phyloP scores from a whole-genome alignment of 495 filamentous ascomycete species.

The Glonium stellatum region DNA sequence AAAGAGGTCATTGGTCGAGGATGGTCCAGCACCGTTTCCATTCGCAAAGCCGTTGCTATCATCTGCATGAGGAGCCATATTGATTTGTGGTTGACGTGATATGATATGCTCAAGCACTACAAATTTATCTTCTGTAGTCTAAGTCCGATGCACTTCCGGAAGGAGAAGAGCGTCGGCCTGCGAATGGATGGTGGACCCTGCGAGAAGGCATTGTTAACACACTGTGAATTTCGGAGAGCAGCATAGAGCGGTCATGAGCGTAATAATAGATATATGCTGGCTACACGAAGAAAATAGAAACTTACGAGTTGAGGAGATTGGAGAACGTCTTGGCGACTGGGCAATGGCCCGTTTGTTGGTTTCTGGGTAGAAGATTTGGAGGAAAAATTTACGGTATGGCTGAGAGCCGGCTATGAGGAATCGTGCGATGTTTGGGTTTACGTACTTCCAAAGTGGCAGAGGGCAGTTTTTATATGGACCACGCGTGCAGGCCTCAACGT shows the following conservation, averaged over 20 bases:
- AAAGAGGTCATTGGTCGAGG: conserved; percentile 56
- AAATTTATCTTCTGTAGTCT: conserved; percentile 53
- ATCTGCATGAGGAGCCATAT: conserved; percentile 94
- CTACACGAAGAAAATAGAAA: conserved; percentile 7
- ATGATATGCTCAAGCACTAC: conserved; percentile 32
- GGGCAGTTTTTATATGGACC: conserved; percentile 12
- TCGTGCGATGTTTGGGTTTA: neutral
- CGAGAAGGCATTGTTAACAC: conserved; percentile 4
- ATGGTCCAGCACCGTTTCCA: conserved; percentile 51
- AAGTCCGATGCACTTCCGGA: conserved; percentile 82
- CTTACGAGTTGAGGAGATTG: conserved; percentile 84
- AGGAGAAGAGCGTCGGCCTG: conserved; percentile 89
- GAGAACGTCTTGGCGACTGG: conserved; percentile 71
- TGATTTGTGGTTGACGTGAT: conserved; percentile 25
- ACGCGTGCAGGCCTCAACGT: neutral
- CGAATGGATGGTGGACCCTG: conserved; percentile 91
- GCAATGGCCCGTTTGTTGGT: conserved; percentile 26
- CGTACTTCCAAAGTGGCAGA: neutral
- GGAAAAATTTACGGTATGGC: neutral
- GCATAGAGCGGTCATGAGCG: neutral
- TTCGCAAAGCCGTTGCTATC: conserved; percentile 63
- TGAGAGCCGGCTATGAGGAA: neutral
- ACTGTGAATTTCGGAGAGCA: neutral
- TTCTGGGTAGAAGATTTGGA: conserved; percentile 1
- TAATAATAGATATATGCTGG: neutral